Evolutionary conservation across 2,329 filamentous ascomycete genomes (phyloP), one percentile per base, ranked within the genome.

Genomic region (Geosmithia morbida): DNA sequence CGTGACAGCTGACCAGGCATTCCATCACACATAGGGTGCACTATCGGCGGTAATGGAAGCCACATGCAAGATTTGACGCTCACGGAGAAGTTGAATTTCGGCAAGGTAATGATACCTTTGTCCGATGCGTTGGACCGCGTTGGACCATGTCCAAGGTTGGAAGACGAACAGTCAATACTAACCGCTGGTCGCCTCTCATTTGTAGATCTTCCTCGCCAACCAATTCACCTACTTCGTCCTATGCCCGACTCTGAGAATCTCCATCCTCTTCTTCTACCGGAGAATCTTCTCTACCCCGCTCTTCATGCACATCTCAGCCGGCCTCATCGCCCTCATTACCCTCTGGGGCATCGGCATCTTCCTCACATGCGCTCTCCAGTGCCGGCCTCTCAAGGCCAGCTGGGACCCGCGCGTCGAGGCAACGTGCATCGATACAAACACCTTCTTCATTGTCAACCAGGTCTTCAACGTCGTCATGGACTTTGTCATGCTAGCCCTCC

Each of bases 401-500:
- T 37, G 33, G 33, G 33, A 37, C 33, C 10, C 10, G 33, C 10
- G 33, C 33, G 14, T 37, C 33, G 33, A 37, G 11, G 33, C 6
- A 3, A 37, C 6, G 14, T 37, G 33, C 33, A 37, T 37, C 33
- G 33, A 37, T 16, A 37, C 33, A 16, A 37, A 37, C 33, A 11
- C 14, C 33, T 37, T 37, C 33, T 13, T 37, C 33, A 37, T 37
- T 13, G 33, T 37, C 33, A 37, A 37, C 33, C 33, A 37, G 33
- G 33, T 37, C 33, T 37, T 37, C 33, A 45, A 45, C 44, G 17
- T 39, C 22, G 17, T 45, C 22, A 30, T 37, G 22, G 44, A 45
- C 29, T 29, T 45, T 7, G 44, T 45, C n/a, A 14, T 48, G 16
- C 41, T 48, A 11, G 41, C 18, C 16, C 46, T 48, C 17, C 46